phyloP scores from a whole-genome alignment of 768 basidiomycete genomes.

The Strobilomyces echinocephalus region DNA sequence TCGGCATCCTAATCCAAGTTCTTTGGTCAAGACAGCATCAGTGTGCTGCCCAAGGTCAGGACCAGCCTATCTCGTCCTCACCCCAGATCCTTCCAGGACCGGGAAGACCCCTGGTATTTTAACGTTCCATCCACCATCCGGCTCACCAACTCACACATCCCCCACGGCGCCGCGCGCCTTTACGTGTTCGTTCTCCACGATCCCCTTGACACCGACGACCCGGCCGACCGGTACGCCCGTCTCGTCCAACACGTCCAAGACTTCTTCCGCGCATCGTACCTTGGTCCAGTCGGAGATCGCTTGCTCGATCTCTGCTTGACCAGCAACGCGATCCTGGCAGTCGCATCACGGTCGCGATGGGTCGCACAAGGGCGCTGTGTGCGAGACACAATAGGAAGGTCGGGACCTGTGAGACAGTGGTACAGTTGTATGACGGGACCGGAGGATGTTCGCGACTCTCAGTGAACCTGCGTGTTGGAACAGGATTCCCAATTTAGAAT shows the following conservation, averaged over 20 bases:
- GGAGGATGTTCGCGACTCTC: too few species aligned
- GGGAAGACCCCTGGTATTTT: slow-evolving; percentile 68
- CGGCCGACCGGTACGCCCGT: slow-evolving; percentile 62
- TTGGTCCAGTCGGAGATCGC: slow-evolving; percentile 62
- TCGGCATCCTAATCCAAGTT: slow-evolving; percentile 38
- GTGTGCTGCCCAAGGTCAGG: slow-evolving; percentile 63
- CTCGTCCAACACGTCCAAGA: slow-evolving; percentile 42
- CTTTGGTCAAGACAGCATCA: slow-evolving; percentile 41
- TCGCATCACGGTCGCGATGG: too few species aligned
- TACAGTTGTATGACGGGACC: too few species aligned
- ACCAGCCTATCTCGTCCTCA: slow-evolving; percentile 62
- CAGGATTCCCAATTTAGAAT: too few species aligned
- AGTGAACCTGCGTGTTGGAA: too few species aligned
- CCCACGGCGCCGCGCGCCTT: slow-evolving; percentile 51
- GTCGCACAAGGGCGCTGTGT: too few species aligned
- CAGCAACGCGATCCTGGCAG: slow-evolving; percentile 38
- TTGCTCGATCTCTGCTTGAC: slow-evolving; percentile 49
- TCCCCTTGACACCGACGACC: slow-evolving; percentile 58
- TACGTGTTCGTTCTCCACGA: slow-evolving; percentile 55
- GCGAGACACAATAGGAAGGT: too few species aligned
- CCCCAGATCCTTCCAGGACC: slow-evolving; percentile 52
- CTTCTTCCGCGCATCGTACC: slow-evolving; percentile 47
- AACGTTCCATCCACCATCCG: slow-evolving; percentile 49
- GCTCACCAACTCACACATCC: slow-evolving; percentile 49
- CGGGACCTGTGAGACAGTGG: too few species aligned